These are phyloP conservation scores for Farysia itapuensis DNA, from an alignment of 1,284 basidiomycete species.

Conservation along the genomic window DNA sequence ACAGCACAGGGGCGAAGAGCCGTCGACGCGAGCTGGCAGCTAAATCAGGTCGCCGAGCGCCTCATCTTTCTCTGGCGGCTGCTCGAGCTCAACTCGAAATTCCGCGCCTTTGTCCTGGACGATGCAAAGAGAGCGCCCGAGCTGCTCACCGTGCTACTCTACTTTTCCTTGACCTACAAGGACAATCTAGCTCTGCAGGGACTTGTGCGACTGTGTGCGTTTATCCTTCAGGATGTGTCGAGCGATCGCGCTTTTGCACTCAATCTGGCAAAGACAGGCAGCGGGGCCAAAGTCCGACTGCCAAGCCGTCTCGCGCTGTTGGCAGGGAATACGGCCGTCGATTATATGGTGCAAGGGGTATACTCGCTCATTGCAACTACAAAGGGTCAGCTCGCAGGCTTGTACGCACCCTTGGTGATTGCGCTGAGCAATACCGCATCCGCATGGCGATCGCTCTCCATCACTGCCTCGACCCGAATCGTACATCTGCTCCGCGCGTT, in stretches of 20 bases:
- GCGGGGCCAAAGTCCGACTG: conserved; percentile 26
- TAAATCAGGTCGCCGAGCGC: conserved; percentile 45
- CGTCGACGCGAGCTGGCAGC: conserved; percentile 21
- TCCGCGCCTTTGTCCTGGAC: conserved; percentile 42
- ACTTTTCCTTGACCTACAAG: conserved; percentile 41
- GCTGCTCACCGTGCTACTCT: conserved; percentile 28
- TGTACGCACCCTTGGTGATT: conserved; percentile 78
- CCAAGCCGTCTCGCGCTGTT: conserved; percentile 15
- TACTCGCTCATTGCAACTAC: conserved; percentile 84
- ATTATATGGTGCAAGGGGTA: conserved; percentile 68
- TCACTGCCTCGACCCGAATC: conserved; percentile 75
- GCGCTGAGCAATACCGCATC: conserved; percentile 84
- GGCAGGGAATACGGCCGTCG: conserved; percentile 29
- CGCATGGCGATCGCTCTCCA: conserved; percentile 76
- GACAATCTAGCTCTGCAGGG: conserved; percentile 75
- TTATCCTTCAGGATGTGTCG: conserved; percentile 87
- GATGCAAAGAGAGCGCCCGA: conserved; percentile 30
- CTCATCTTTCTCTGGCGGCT: conserved; percentile 49
- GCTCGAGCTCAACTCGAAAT: conserved; percentile 43
- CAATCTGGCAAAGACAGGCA: conserved; percentile 44
- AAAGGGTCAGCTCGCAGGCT: conserved; percentile 63
- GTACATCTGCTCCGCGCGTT: conserved; percentile 86
- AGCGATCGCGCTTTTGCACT: conserved; percentile 75
- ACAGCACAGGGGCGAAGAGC: conserved; percentile 12
- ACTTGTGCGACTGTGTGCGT: conserved; percentile 81